Conservation (phyloP, 805 yeast genomes). For the Zygosaccharomyces siamensis region DNA sequence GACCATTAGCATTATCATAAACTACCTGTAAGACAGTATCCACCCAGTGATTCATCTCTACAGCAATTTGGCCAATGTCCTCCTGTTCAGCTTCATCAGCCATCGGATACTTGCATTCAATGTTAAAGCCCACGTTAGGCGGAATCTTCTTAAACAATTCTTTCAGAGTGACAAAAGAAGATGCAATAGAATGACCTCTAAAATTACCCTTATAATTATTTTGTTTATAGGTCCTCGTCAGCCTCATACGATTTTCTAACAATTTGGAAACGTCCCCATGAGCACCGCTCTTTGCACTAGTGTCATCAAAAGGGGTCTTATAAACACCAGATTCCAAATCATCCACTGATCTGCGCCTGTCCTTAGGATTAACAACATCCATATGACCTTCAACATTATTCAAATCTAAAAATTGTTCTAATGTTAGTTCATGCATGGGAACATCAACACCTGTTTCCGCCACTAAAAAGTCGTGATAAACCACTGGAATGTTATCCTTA, state of each 20-base stretch:
- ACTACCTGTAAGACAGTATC: constrained; percentile 80
- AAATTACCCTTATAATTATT: constrained; percentile 90
- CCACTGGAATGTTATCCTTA: constrained; percentile 85
- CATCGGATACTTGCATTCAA: constrained; percentile 94
- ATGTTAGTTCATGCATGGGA: constrained; percentile 89
- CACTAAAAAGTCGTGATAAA: constrained; percentile 89
- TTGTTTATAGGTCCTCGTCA: constrained; percentile 82
- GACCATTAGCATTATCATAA: constrained; percentile 68
- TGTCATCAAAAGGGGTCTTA: constrained; percentile 7
- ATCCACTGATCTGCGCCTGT: constrained; percentile 30
- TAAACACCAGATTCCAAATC: constrained; percentile 22
- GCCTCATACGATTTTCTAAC: constrained; percentile 58
- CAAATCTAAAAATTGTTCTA: constrained; percentile 75
- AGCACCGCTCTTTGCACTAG: constrained; percentile 6
- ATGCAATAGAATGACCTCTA: constrained; percentile 84
- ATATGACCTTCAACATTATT: constrained; percentile 32
- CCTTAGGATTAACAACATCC: constrained; percentile 6
- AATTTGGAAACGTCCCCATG: constrained; percentile 11
- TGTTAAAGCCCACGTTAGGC: constrained; percentile 80
- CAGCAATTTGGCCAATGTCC: constrained; percentile 77
- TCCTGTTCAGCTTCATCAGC: constrained; percentile 86
- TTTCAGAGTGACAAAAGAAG: constrained; percentile 82
- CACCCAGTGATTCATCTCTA: constrained; percentile 81
- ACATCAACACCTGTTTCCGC: constrained; percentile 95
- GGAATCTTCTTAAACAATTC: constrained; percentile 83